A percentile compares a stretch with the other conserved stretches of the same genome.
phyloP scores from a whole-genome alignment of 352 stramenopile genomes.

The Albugo candida region DNA sequence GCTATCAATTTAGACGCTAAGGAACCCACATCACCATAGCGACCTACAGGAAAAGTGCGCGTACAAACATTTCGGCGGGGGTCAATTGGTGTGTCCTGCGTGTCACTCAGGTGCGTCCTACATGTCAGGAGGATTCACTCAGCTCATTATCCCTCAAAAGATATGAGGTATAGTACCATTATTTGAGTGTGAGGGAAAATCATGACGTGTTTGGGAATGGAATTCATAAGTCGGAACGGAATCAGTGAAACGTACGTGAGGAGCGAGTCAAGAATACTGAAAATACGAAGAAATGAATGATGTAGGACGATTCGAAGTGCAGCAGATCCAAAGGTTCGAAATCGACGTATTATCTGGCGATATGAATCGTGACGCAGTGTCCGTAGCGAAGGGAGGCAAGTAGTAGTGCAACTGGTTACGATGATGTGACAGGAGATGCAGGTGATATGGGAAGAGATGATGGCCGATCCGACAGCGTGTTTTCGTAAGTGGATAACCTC shows the following conservation, averaged over 20 bases:
- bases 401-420: neutral
- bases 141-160: no score
- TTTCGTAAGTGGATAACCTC: slow-evolving; percentile 27
- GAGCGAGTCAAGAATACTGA: no score
- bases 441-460: slow-evolving; percentile 80
- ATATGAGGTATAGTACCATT: no score
- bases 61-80: slow-evolving; percentile 60
- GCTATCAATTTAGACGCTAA: slow-evolving; percentile 2
- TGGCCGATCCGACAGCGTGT: slow-evolving; percentile 59
- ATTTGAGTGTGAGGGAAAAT: no score
- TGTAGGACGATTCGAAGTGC: slow-evolving; percentile 45
- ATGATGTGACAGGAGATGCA: slow-evolving; percentile 5
- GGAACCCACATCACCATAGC: neutral
- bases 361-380: neutral
- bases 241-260: neutral
- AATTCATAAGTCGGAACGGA: slow-evolving; percentile 14
- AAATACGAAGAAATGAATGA: neutral
- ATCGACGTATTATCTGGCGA: neutral
- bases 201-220: no score
- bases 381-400: slow-evolving; percentile 11
- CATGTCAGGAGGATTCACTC: no score
- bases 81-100: slow-evolving; percentile 34
- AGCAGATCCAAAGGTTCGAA: slow-evolving; percentile 30
- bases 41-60: slow-evolving; percentile 52
- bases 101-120: slow-evolving; percentile 22